Base-by-base conservation (phyloP, 176 grass and related monocot species). In the Cymbopogon citratus region DNA sequence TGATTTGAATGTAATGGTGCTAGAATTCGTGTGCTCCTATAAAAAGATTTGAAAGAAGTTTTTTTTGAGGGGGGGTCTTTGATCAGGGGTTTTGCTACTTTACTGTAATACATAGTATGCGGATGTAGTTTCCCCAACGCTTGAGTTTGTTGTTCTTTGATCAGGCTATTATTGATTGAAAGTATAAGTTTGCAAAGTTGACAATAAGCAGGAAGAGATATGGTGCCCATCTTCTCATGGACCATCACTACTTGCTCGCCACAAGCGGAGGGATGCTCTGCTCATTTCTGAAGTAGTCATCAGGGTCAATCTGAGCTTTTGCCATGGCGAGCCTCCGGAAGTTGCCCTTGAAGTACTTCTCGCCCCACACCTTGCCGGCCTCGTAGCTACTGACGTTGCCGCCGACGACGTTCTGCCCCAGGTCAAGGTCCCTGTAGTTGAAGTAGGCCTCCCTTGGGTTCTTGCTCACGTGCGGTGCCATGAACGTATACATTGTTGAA, bases 271-370 rank as follows among this genome's bases (percentile, higher is more conserved):
- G 87, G n/a, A 86, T 73, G 44, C 83, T 85, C 64, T 86, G 83
- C 44, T 85, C 83, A 19, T 90, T 81, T 13, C 83, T 76, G 34
- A 87, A 87, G 63, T 76, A 90, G 38, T 90, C 73, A 0, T 44
- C 39, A 0, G 78, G 78, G 35, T 82, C 78, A 14, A 70, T 54
- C 57, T 63, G 13, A 12, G n/a, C 78, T 63, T 87, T 87, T 3
- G 80, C 70, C 0, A 45, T 18, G 3, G 85, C 85, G 8, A 87
- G 43, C 46, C 72, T 87, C 38, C 38, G 18, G 33, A 51, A 82
- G 51, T 87, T 76, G 0, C 11, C 54, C 49, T 25, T 51, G 63
- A 73, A 77, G 51, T 87, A 87, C 79, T 46, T 76, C 16, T 15
- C 26, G 2, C 85, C 77, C 85, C 70, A 69, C 21, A 77, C 72